Percentiles rank a stretch among this genome's conserved stretches.
Evolutionary conservation across 2,329 filamentous ascomycete species (phyloP).

Genomic region (Alternaria novae-zelandiae): DNA sequence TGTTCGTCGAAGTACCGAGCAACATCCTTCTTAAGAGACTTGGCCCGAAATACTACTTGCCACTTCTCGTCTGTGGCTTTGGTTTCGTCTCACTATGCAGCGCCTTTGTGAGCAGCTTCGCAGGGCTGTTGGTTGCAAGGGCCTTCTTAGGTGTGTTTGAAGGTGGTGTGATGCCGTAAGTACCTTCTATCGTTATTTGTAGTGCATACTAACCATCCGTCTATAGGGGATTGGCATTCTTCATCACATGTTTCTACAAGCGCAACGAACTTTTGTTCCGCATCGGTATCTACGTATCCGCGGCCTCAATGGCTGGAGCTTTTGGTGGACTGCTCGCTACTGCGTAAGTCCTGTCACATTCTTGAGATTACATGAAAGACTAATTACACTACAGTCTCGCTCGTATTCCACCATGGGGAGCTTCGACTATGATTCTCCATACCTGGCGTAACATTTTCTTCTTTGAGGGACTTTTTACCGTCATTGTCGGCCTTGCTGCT

Average conservation of each 20-base stretch:
- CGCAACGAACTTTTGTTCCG: constrained; percentile 63
- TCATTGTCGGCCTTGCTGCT: constrained; percentile 55
- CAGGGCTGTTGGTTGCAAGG: constrained; percentile 56
- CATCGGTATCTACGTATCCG: constrained; percentile 63
- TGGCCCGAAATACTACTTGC: constrained; percentile 61
- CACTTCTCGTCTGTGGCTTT: constrained; percentile 62
- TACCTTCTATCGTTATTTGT: background rate
- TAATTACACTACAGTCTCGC: constrained; percentile 27
- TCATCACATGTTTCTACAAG: constrained; percentile 64
- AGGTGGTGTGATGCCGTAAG: constrained; percentile 62
- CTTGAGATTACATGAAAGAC: background rate
- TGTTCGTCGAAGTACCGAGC: constrained; percentile 62
- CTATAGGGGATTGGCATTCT: constrained; percentile 60
- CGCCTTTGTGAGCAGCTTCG: constrained; percentile 59
- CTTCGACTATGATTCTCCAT: constrained; percentile 51
- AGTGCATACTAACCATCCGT: constrained; percentile 5
- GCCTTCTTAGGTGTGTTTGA: constrained; percentile 62
- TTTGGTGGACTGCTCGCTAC: constrained; percentile 65
- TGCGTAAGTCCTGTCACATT: constrained; percentile 46
- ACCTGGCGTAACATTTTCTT: constrained; percentile 63
- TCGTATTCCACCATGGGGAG: constrained; percentile 61
- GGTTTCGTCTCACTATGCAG: constrained; percentile 62
- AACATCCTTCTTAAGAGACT: constrained; percentile 63
- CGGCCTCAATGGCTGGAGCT: constrained; percentile 62
- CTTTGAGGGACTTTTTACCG: constrained; percentile 65